Evolutionary conservation across 2,329 filamentous ascomycete species (phyloP).

Genomic region (Fusarium sp.): DNA sequence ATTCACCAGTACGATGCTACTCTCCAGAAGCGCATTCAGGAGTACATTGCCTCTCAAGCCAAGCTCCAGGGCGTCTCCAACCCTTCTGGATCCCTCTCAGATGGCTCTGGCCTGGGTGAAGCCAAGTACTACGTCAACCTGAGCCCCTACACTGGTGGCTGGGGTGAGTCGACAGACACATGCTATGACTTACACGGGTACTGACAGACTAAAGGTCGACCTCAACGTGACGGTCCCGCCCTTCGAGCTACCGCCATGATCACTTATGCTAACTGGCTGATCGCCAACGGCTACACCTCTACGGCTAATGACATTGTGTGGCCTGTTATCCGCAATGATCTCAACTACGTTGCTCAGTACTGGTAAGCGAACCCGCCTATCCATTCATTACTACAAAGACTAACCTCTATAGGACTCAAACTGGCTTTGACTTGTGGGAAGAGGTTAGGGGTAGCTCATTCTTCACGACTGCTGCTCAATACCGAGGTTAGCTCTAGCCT

Average conservation of each 20-base stretch:
- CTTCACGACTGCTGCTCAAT: slow-evolving; percentile 78
- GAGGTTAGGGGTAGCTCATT: slow-evolving; percentile 82
- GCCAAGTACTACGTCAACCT: slow-evolving; percentile 78
- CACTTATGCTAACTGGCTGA: slow-evolving; percentile 77
- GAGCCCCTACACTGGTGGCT: slow-evolving; percentile 72
- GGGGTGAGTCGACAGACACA: slow-evolving; percentile 60
- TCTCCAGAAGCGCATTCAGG: slow-evolving; percentile 71
- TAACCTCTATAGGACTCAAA: slow-evolving; percentile 58
- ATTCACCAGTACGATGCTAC: slow-evolving; percentile 65
- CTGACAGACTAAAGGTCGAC: slow-evolving; percentile 62
- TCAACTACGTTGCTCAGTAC: slow-evolving; percentile 80
- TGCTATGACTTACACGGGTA: not conserved
- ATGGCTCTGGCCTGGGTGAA: slow-evolving; percentile 72
- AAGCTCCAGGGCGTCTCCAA: slow-evolving; percentile 75
- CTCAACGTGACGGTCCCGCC: slow-evolving; percentile 83
- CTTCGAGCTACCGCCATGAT: slow-evolving; percentile 80
- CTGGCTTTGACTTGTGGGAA: slow-evolving; percentile 85
- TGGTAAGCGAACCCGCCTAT: slow-evolving; percentile 57
- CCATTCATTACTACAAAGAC: not conserved
- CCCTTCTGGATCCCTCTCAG: slow-evolving; percentile 70
- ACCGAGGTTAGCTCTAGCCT: slow-evolving; percentile 64
- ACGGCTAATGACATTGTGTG: slow-evolving; percentile 70
- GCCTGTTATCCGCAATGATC: slow-evolving; percentile 81
- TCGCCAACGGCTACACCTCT: slow-evolving; percentile 72
- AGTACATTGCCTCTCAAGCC: slow-evolving; percentile 77